A percentile compares a stretch with the other conserved stretches of the same genome.
Conservation (phyloP, 1,139 yeast species). For the Arxiozyma slooffiae region DNA sequence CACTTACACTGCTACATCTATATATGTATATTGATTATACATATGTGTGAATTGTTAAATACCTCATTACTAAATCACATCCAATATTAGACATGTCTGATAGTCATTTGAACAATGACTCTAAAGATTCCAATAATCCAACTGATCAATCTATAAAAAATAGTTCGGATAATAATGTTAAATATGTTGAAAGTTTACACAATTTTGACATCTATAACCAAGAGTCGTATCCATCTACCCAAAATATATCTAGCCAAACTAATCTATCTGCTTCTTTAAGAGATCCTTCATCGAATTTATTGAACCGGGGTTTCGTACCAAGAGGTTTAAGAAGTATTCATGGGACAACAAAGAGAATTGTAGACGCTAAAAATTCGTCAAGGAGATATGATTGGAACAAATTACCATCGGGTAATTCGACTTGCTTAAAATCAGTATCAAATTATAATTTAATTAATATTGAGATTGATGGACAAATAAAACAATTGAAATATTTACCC, state of each 20-base stretch:
- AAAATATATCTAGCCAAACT: background rate
- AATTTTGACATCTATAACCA: background rate
- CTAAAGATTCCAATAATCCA: background rate
- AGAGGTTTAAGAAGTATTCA: constrained; percentile 4
- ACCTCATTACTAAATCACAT: no score
- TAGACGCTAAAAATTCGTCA: constrained; percentile 10
- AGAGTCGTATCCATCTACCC: background rate
- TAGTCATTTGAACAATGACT: background rate
- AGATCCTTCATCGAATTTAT: background rate
- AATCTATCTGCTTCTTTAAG: background rate
- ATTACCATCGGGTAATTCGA: constrained; percentile 12
- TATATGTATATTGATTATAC: no score
- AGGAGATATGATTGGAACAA: constrained; percentile 19
- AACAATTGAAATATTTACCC: constrained; percentile 21
- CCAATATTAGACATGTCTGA: background rate
- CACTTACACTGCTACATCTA: background rate
- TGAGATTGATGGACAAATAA: constrained; percentile 19
- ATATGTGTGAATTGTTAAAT: background rate
- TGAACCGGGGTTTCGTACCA: background rate
- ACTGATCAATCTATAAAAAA: background rate
- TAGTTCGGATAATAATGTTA: background rate
- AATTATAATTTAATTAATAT: constrained; percentile 8
- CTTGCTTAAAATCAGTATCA: constrained; percentile 5
- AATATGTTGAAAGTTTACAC: constrained; percentile 1
- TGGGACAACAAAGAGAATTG: constrained; percentile 13